Evolutionary conservation across 108 stramenopile species (phyloP).

Genomic region (Discostella stelligeroides): DNA sequence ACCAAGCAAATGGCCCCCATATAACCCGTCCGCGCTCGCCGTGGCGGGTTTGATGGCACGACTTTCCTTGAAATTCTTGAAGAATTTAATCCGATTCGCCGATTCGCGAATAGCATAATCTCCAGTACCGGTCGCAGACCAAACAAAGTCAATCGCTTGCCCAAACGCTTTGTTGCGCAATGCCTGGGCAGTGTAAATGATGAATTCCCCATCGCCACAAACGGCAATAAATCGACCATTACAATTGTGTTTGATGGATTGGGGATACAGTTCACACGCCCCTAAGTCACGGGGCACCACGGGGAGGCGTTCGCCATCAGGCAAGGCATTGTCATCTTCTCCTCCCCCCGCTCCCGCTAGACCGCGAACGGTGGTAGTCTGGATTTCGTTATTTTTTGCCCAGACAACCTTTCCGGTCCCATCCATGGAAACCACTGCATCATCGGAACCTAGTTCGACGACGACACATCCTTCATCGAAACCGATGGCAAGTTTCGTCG

Average conservation of each 20-base stretch:
- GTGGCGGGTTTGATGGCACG: slow-evolving; percentile 87
- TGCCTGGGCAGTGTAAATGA: slow-evolving; percentile 98
- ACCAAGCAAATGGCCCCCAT: slow-evolving; percentile 93
- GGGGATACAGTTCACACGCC: slow-evolving; percentile 95
- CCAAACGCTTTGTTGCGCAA: slow-evolving; percentile 98
- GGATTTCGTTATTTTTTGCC: slow-evolving; percentile 97
- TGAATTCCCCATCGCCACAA: slow-evolving; percentile 99
- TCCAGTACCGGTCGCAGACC: slow-evolving; percentile 95
- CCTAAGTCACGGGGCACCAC: slow-evolving; percentile 91
- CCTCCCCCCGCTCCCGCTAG: slow-evolving; percentile 61
- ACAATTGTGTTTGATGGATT: slow-evolving; percentile 95
- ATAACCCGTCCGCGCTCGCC: slow-evolving; percentile 92
- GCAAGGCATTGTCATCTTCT: slow-evolving; percentile 78
- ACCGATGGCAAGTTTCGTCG: slow-evolving; percentile 98
- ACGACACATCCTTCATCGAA: slow-evolving; percentile 99
- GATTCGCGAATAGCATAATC: slow-evolving; percentile 98
- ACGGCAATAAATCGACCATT: slow-evolving; percentile 98
- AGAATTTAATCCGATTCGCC: slow-evolving; percentile 89
- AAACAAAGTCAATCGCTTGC: slow-evolving; percentile 97
- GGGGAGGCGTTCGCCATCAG: slow-evolving; percentile 88
- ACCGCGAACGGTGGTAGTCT: slow-evolving; percentile 91
- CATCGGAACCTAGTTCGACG: slow-evolving; percentile 96
- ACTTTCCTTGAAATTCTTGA: slow-evolving; percentile 94
- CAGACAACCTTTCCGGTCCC: slow-evolving; percentile 95
- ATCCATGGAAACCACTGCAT: slow-evolving; percentile 99